Evolutionary conservation across 345 rosid genomes (phyloP).

Genomic region (Euclidium syriacum): DNA sequence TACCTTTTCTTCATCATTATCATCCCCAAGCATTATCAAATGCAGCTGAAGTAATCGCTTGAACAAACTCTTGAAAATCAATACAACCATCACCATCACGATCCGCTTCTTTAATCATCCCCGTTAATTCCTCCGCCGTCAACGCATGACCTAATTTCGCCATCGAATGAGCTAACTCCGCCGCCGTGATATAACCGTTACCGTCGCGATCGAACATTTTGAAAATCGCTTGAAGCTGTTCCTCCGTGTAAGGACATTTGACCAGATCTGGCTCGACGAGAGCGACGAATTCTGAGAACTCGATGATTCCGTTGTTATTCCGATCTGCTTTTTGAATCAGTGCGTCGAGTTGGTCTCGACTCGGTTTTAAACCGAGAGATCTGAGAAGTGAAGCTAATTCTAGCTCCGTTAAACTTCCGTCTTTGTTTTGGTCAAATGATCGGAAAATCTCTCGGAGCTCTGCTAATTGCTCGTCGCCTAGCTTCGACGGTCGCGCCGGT

Average conservation of each 20-base stretch:
- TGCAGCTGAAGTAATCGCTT: conserved; percentile 82
- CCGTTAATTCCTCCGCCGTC: conserved; percentile 77
- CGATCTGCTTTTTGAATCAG: conserved; percentile 72
- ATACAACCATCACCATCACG: conserved; percentile 89
- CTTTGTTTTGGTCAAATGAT: conserved; percentile 76
- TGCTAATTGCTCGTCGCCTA: conserved; percentile 69
- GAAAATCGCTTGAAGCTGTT: conserved; percentile 58
- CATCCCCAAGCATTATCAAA: conserved; percentile 86
- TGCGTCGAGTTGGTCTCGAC: conserved; percentile 72
- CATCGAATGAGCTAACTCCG: conserved; percentile 85
- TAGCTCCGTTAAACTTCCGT: conserved; percentile 88
- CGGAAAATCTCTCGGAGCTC: conserved; percentile 84
- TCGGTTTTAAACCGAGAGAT: conserved; percentile 73
- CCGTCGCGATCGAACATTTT: conserved; percentile 78
- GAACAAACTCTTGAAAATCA: conserved; percentile 66
- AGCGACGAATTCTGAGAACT: conserved; percentile 82
- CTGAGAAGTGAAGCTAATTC: conserved; percentile 83
- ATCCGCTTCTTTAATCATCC: conserved; percentile 97
- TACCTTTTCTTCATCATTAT: conserved; percentile 19
- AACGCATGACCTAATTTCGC: conserved; percentile 73
- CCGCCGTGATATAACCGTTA: conserved; percentile 78
- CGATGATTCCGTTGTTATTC: conserved; percentile 79
- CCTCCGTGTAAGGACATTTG: conserved; percentile 70
- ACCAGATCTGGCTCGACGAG: conserved; percentile 79
- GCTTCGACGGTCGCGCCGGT: conserved; percentile 34